Percentiles rank a stretch among this genome's conserved stretches.
Conservation (phyloP, 257 asterid species). For the Salvia splendens region DNA sequence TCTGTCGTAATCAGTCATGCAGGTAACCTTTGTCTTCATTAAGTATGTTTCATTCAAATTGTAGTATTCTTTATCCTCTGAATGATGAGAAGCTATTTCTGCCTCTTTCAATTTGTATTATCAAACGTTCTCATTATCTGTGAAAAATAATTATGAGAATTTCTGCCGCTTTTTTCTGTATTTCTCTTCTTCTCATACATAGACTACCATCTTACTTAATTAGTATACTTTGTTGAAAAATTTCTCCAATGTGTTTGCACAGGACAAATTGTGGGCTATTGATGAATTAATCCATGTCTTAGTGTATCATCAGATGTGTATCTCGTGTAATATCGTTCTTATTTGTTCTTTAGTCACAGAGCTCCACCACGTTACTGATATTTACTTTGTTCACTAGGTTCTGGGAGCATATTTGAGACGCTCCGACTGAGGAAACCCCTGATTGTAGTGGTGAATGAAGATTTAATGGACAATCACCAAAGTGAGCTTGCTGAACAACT, state of each 20-base stretch:
- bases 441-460: slow-evolving; percentile 89
- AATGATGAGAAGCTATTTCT: background rate
- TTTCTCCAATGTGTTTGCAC: background rate
- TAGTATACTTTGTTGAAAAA: background rate
- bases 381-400: slow-evolving; percentile 52
- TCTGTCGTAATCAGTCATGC: slow-evolving; percentile 96
- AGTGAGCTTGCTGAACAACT: slow-evolving; percentile 92
- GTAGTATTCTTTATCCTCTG: background rate
- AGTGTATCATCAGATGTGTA: background rate
- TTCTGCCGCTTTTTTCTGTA: background rate
- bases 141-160: too few species aligned
- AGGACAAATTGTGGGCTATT: background rate
- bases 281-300: background rate
- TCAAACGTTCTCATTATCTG: too few species aligned
- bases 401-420: slow-evolving; percentile 98
- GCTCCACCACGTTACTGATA: background rate
- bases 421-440: slow-evolving; percentile 64
- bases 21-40: slow-evolving; percentile 44
- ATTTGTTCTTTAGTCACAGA: too few species aligned
- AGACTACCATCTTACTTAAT: background rate
- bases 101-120: background rate
- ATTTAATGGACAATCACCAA: slow-evolving; percentile 98
- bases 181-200: background rate
- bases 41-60: background rate
- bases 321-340: slow-evolving; percentile 10